phyloP scores from a whole-genome alignment of 2,329 filamentous ascomycete genomes.

The Phialophora chinensis region DNA sequence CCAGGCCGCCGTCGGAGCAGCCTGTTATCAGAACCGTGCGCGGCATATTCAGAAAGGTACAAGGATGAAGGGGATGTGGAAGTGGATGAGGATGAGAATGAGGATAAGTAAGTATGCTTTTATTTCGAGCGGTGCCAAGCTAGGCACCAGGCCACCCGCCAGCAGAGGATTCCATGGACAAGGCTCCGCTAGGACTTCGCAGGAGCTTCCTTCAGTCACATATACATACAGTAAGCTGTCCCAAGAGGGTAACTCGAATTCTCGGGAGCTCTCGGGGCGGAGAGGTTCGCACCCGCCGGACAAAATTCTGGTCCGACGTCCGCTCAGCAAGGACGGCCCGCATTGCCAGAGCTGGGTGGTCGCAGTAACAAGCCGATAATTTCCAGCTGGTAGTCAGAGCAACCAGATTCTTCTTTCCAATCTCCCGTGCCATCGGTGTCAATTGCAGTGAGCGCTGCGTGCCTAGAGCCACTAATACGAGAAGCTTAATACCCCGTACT shows the following conservation, averaged over 20 bases:
- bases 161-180: not conserved
- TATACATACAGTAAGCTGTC: not conserved
- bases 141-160: not conserved
- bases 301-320: not conserved
- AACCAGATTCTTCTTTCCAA: not conserved
- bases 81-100: not conserved
- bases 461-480: too few species aligned
- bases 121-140: not conserved
- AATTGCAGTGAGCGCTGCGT: too few species aligned
- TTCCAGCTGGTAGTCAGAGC: not conserved
- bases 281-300: not conserved
- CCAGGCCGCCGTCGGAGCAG: slow-evolving; percentile 50
- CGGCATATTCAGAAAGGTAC: not conserved
- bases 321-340: not conserved
- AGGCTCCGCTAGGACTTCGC: not conserved
- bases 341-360: not conserved
- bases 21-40: slow-evolving; percentile 38
- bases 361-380: not conserved
- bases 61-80: not conserved
- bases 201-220: not conserved
- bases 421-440: too few species aligned
- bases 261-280: not conserved
- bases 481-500: too few species aligned
- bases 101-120: not conserved
- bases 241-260: not conserved